Conservation (phyloP, 2,329 filamentous ascomycete genomes). For the Sporothrix luriei region DNA sequence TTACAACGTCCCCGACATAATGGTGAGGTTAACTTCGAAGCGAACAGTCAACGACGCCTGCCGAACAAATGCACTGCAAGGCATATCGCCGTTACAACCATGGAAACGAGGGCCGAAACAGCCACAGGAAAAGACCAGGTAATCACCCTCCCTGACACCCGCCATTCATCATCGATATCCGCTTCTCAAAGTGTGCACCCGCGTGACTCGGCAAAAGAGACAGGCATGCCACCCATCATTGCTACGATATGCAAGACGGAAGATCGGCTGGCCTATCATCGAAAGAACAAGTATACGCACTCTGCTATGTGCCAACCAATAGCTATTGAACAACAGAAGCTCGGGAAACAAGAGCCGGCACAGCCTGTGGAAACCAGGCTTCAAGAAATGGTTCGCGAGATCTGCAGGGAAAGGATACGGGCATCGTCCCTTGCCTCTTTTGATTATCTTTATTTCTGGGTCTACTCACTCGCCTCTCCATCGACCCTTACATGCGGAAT, state of each 20-base stretch:
- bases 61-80: not conserved
- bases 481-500: no score
- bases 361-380: not conserved
- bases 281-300: not conserved
- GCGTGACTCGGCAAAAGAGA: not conserved
- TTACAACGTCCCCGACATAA: no score
- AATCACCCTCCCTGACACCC: not conserved
- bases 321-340: no score
- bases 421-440: not conserved
- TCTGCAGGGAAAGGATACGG: constrained; percentile 1
- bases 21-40: no score
- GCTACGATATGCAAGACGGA: not conserved
- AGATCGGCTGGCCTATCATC: not conserved
- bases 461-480: no score
- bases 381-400: constrained; percentile 9
- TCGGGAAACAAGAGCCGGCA: not conserved
- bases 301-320: not conserved
- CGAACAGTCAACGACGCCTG: not conserved
- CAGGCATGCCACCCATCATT: not conserved
- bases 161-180: no score
- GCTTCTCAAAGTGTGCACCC: not conserved
- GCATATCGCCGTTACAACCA: not conserved
- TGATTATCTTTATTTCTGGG: not conserved
- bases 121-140: not conserved
- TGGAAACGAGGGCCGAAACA: not conserved